phyloP scores from a whole-genome alignment of 208 protist genomes.

The Polymyxa betae region DNA sequence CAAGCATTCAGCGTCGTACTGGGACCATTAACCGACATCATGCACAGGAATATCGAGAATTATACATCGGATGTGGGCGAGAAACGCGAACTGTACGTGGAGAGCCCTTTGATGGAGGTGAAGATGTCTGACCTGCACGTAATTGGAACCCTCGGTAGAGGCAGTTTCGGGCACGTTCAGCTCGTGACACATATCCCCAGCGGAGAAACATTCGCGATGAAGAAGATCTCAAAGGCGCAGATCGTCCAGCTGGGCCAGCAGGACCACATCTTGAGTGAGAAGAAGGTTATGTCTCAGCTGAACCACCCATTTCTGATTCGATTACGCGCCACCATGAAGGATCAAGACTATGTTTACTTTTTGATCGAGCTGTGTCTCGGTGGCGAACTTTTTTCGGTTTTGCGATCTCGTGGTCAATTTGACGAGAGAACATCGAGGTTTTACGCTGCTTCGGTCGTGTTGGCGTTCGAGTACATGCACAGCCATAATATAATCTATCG shows the following conservation, averaged over 20 bases:
- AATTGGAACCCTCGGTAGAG: conserved; percentile 42
- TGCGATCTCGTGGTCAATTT: conserved; percentile 49
- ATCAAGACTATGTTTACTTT: conserved; percentile 53
- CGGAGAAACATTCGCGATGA: conserved; percentile 57
- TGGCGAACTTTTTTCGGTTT: conserved; percentile 49
- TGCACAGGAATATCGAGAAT: neutral
- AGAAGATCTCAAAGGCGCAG: conserved; percentile 48
- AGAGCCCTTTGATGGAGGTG: neutral
- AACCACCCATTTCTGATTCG: conserved; percentile 55
- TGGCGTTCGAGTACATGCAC: conserved; percentile 71
- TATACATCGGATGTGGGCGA: neutral
- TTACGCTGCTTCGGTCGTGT: conserved; percentile 67
- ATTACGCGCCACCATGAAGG: conserved; percentile 44
- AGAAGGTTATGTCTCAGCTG: conserved; percentile 54
- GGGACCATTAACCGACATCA: neutral
- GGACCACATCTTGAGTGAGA: conserved; percentile 55
- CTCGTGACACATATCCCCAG: conserved; percentile 53
- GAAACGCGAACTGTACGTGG: neutral
- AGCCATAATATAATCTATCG: conserved; percentile 68
- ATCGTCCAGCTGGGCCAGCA: conserved; percentile 58
- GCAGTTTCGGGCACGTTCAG: conserved; percentile 58
- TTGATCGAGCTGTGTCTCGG: conserved; percentile 56
- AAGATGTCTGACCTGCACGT: conserved; percentile 19
- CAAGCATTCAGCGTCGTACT: conserved; percentile 5
- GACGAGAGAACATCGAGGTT: conserved; percentile 62